Percentiles rank a stretch among this genome's conserved stretches.
Evolutionary conservation across 2,329 filamentous ascomycete genomes (phyloP).

Genomic region (Talaromyces funiculosus): DNA sequence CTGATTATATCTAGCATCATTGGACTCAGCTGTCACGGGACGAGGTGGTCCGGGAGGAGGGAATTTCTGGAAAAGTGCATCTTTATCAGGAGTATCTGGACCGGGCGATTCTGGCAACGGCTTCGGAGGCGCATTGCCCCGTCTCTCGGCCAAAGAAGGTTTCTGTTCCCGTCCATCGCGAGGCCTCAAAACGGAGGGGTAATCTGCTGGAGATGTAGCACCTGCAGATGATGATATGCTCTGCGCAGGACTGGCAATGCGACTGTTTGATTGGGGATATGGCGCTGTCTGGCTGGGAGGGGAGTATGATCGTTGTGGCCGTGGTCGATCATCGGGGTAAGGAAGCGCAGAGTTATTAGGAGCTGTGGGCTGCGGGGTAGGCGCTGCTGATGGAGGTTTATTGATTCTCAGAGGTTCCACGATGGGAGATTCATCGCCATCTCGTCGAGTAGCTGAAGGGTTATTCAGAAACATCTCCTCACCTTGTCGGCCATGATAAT

Average conservation of each 20-base stretch:
- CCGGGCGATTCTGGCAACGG: conserved; percentile 77
- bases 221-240: conserved; percentile 15
- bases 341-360: conserved; percentile 57
- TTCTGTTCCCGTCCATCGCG: conserved; percentile 48
- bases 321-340: conserved; percentile 63
- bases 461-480: conserved; percentile 74
- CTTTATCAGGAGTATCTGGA: conserved; percentile 67
- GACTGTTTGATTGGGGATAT: conserved; percentile 14
- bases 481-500: conserved; percentile 61
- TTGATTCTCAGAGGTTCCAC: conserved; percentile 79
- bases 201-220: conserved; percentile 26
- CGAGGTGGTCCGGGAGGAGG: conserved; percentile 39
- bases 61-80: conserved; percentile 69
- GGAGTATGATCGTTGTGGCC: conserved; percentile 28
- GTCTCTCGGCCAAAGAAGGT: conserved; percentile 67
- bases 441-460: conserved; percentile 20
- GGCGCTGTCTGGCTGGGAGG: conserved; percentile 25
- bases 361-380: conserved; percentile 46
- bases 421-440: conserved; percentile 62
- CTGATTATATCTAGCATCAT: conserved; percentile 52
- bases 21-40: conserved; percentile 21
- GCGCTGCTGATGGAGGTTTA: conserved; percentile 57
- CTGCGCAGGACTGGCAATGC: conserved; percentile 15
- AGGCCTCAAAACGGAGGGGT: conserved; percentile 38
- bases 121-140: conserved; percentile 69